Evolutionary conservation across 306 rosid genomes (phyloP), one percentile per base, ranked within the genome.

Genomic region (Malus asiatica): DNA sequence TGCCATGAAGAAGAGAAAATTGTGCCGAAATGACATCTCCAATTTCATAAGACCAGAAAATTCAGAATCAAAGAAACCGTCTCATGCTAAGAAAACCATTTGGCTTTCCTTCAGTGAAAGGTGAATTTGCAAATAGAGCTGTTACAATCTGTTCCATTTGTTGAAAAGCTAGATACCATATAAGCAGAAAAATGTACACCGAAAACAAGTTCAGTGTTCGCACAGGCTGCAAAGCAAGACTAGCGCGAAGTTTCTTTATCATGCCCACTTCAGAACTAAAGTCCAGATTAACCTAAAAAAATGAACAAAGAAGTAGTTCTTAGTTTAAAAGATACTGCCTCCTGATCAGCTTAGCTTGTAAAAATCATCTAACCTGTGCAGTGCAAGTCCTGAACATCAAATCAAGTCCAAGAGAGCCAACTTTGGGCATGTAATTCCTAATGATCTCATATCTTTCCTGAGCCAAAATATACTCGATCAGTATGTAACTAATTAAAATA

Each of bases 301-400:
- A 84, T 69, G 23, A 64, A 57, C 71, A 64, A 51, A 40, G 45
- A 40, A 40, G 45, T 20, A 71, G 74, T 6, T 13, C 53, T 72
- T 61, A 33, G 53, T 30, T 51, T 64, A 68, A 78, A 29, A 70
- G 63, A 58, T 59, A 61, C 62, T 79, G 66, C 32, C 29, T 75
- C 64, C 86, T 78, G 76, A 55, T 63, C 73, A 23, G 59, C 61
- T 65, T 65, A 67, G 38, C 68, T 71, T 48, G 65, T 66, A 77
- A 55, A 65, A 55, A 18, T 58, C n/a, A 68, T 77, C 84, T 83
- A 81, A 92, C 99, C 93, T 95, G 99, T 55, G 92, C 97, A 61
- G 99, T 95, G 86, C 97, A 95, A 58, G 97, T 95, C 88, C 97
- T 88, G 86, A 92, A 90, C 99, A 92, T 95, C 97, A 92, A 90